Evolutionary conservation across 352 stramenopile species (phyloP), one percentile per base, ranked within the genome.

Genomic region (Globisporangium ultimum): DNA sequence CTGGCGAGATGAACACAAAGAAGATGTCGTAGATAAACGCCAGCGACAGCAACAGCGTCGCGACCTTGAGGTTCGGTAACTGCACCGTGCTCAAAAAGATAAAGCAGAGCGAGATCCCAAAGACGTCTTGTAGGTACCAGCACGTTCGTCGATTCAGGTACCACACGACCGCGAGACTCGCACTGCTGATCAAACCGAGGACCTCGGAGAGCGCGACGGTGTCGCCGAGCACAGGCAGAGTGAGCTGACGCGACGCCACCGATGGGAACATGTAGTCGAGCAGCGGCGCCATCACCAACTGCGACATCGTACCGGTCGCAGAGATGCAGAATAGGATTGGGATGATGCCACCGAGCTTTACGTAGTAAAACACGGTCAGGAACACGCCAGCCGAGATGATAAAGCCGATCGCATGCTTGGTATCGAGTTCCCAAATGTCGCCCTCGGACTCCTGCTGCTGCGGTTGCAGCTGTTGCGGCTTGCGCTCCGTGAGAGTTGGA

Each of bases 1-100:
- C 71, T 2, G 95, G 93, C 34, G 89, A 97, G 18, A 98, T 55
- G 73, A 98, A 98, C 38, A 98, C 93, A 70, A 98, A 98, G 66
- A 98, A 98, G 46, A 98, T 93, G 66, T 98, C 95, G 70, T 98
- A 98, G 54, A 87, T 85, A 65, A 98, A 98, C 1, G 93, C 92
- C 34, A 98, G 72, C 14, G 84, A 80, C 36, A 98, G 78, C 34
- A 98, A 53, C 10, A 97, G 71, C 0, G 88, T 82, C 22, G 88
- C 93, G 2, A 98, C 91, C 61, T 90, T 89, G 53, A 98, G 87
- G 40, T 76, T 95, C 36, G 95, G 95, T 10, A 98, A 52, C 63
- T 96, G 90, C 36, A 98, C 91, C 0, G 89, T 88, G 18, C 74
- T 72, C 28, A 98, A 58, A 62, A 98, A 98, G 4, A 96, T 64